Conservation (phyloP, 2,329 filamentous ascomycete genomes). For the Cyclaneusma minus region DNA sequence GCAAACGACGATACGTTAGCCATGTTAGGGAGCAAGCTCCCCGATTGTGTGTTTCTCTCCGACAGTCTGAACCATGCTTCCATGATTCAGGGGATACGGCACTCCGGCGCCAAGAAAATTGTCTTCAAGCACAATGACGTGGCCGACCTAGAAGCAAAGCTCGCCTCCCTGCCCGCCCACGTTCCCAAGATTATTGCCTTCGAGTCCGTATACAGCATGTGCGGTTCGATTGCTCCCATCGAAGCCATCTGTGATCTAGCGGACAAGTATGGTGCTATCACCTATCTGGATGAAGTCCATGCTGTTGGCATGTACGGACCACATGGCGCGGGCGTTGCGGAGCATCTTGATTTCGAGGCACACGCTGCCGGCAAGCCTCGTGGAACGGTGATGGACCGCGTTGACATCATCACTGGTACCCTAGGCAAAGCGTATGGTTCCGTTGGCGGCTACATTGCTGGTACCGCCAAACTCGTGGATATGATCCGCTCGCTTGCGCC, state of each 20-base stretch:
- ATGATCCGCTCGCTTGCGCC: constrained; percentile 87
- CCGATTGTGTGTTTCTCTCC: constrained; percentile 92
- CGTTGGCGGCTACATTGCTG: constrained; percentile 94
- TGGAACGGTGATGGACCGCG: constrained; percentile 84
- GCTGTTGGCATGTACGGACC: constrained; percentile 99
- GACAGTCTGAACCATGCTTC: constrained; percentile 96
- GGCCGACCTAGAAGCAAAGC: constrained; percentile 80
- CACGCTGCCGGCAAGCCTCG: constrained; percentile 59
- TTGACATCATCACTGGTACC: constrained; percentile 96
- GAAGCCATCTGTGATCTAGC: constrained; percentile 91
- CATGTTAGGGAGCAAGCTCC: constrained; percentile 91
- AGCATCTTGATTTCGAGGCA: constrained; percentile 88
- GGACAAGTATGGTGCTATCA: constrained; percentile 94
- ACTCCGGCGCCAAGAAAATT: constrained; percentile 92
- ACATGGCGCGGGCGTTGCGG: constrained; percentile 85
- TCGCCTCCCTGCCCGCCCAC: constrained; percentile 71
- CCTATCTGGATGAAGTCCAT: constrained; percentile 96
- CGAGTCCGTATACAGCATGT: constrained; percentile 99
- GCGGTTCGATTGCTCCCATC: constrained; percentile 90
- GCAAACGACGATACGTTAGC: constrained; percentile 95
- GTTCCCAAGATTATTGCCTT: constrained; percentile 97
- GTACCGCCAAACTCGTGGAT: constrained; percentile 73
- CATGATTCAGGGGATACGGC: constrained; percentile 98
- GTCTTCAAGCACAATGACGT: constrained; percentile 98
- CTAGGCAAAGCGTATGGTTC: constrained; percentile 96